phyloP scores from a whole-genome alignment of 2,329 filamentous ascomycete species.

The Coniochaeta sp. region DNA sequence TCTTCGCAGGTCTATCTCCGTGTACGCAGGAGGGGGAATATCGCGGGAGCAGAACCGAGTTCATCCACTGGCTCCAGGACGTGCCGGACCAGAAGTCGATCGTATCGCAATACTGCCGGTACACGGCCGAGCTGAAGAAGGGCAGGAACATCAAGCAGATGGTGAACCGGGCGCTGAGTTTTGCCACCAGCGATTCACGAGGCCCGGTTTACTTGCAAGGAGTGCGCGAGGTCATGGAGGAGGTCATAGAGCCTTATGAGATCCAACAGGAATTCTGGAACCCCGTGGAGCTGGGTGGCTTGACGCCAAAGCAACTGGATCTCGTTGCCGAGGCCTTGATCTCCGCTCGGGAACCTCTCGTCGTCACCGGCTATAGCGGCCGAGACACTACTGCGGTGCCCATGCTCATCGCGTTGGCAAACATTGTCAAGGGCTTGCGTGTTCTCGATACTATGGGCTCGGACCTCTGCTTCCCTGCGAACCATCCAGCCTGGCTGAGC shows the following conservation, averaged over 20 bases:
- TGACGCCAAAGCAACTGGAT: slow-evolving; percentile 33
- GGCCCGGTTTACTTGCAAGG: slow-evolving; percentile 64
- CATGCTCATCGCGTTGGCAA: slow-evolving; percentile 24
- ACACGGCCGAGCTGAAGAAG: slow-evolving; percentile 62
- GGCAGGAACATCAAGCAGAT: slow-evolving; percentile 71
- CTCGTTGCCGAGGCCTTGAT: slow-evolving; percentile 34
- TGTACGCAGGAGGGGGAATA: slow-evolving; percentile 68
- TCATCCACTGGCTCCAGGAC: slow-evolving; percentile 76
- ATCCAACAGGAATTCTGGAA: too few relatives aligned
- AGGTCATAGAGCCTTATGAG: slow-evolving; percentile 42
- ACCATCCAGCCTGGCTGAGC: slow-evolving; percentile 34
- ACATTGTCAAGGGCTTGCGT: too few relatives aligned
- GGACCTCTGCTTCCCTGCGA: slow-evolving; percentile 35
- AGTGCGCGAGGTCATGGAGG: slow-evolving; percentile 64
- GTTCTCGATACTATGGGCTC: slow-evolving; percentile 42
- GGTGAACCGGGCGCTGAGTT: slow-evolving; percentile 64
- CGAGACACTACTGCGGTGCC: slow-evolving; percentile 33
- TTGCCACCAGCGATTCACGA: slow-evolving; percentile 60
- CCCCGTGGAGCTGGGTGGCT: slow-evolving; percentile 48
- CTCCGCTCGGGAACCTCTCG: slow-evolving; percentile 37
- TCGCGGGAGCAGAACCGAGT: slow-evolving; percentile 60
- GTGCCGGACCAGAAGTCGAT: slow-evolving; percentile 70
- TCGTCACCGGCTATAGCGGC: slow-evolving; percentile 43
- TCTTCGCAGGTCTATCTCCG: slow-evolving; percentile 68
- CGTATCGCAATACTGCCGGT: slow-evolving; percentile 66